Evolutionary conservation across 2,329 filamentous ascomycete species (phyloP).

Genomic region (Fusarium torreyae): DNA sequence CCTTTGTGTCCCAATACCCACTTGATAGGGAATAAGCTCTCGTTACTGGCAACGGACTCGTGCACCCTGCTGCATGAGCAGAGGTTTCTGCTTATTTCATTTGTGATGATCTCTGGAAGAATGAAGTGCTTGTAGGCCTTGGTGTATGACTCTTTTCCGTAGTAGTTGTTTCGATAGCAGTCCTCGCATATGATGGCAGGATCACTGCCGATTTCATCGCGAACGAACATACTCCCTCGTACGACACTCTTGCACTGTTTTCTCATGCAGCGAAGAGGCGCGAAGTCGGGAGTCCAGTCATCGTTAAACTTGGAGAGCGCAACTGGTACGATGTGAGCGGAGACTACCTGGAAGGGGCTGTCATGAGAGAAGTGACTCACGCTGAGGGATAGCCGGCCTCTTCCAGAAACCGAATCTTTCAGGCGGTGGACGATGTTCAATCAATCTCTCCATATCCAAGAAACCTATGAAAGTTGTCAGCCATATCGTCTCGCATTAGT

Average conservation of each 20-base stretch:
- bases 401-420: constrained; percentile 41
- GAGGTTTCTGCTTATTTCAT: constrained; percentile 38
- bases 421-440: constrained; percentile 40
- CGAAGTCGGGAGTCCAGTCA: constrained; percentile 33
- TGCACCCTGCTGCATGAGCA: constrained; percentile 28
- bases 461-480: constrained; percentile 22
- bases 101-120: constrained; percentile 29
- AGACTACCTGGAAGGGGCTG: rapidly evolving
- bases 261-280: constrained; percentile 34
- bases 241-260: constrained; percentile 34
- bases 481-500: not conserved
- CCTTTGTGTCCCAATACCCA: constrained; percentile 10
- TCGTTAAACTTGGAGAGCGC: constrained; percentile 22
- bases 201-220: constrained; percentile 1
- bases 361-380: constrained; percentile 6
- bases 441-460: constrained; percentile 43
- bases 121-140: constrained; percentile 42
- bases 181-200: constrained; percentile 37
- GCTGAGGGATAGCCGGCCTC: constrained; percentile 42
- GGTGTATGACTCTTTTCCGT: constrained; percentile 26
- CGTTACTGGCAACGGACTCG: not conserved
- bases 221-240: constrained; percentile 42
- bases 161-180: constrained; percentile 35
- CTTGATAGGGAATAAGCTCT: constrained; percentile 28
- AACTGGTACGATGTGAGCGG: constrained; percentile 15